Evolutionary conservation across 208 protist genomes (phyloP).

Genomic region (Trypanosoma melophagium): DNA sequence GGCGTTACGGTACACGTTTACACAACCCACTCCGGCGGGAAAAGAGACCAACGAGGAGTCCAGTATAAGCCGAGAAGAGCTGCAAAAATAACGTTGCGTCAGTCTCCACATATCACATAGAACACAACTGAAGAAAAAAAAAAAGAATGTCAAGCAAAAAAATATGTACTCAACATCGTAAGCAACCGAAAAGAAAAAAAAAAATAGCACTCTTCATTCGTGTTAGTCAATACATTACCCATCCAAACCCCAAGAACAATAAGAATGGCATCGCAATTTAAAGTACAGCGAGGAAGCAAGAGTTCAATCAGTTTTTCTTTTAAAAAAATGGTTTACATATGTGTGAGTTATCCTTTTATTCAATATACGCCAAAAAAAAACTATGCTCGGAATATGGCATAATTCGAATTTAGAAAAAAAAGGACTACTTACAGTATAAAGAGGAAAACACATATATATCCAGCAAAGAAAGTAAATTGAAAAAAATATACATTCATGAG

Average conservation of each 20-base stretch:
- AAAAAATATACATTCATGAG: no score
- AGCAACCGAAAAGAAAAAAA: neutral
- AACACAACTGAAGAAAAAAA: slow-evolving; percentile 8
- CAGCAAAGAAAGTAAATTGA: no score
- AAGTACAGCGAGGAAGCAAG: no score
- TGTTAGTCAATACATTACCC: neutral
- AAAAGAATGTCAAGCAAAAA: slow-evolving; percentile 11
- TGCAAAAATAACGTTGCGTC: slow-evolving; percentile 4
- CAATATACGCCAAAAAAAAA: no score
- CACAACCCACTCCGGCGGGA: slow-evolving; percentile 48
- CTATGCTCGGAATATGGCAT: no score
- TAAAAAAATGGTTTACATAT: no score
- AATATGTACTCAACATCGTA: neutral
- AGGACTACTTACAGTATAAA: no score
- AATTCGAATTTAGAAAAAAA: no score
- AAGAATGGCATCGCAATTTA: neutral
- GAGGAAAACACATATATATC: no score
- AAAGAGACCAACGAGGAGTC: slow-evolving; percentile 66
- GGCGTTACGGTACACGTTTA: slow-evolving; percentile 75
- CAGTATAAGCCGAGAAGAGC: slow-evolving; percentile 17
- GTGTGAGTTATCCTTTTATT: no score
- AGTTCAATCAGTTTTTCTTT: no score
- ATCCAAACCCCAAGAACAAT: slow-evolving; percentile 5
- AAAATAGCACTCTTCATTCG: neutral
- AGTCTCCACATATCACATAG: slow-evolving; percentile 15